Evolutionary conservation across 2,329 filamentous ascomycete species (phyloP).

Genomic region (Colletotrichum spaethianum): DNA sequence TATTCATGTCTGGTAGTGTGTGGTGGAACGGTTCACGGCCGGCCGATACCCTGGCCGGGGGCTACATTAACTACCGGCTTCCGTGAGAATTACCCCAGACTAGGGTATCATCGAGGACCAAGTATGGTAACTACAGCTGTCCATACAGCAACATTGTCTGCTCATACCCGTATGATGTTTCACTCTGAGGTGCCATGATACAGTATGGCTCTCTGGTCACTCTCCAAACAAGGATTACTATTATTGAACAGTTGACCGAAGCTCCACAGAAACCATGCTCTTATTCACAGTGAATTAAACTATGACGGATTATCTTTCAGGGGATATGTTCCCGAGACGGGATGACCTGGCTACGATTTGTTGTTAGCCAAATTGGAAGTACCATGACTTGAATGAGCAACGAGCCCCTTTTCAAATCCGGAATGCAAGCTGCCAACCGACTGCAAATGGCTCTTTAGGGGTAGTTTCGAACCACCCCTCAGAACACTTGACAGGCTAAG

Average conservation of each 20-base stretch:
- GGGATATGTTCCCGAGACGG: too few species aligned
- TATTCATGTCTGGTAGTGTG: constrained; percentile 11
- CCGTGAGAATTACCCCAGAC: constrained; percentile 28
- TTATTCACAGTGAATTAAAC: not conserved
- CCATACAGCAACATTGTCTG: not conserved
- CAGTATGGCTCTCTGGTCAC: not conserved
- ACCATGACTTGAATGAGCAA: too few species aligned
- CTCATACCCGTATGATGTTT: not conserved
- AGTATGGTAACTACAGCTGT: not conserved
- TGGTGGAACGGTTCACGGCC: constrained; percentile 24
- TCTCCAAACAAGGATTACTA: too few species aligned
- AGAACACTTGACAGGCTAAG: too few species aligned
- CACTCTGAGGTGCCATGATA: not conserved
- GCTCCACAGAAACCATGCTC: too few species aligned
- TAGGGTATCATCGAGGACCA: constrained; percentile 16
- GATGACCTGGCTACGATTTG: too few species aligned
- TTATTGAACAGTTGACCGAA: not conserved
- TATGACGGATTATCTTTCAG: not conserved
- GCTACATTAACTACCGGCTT: constrained; percentile 19
- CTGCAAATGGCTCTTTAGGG: too few species aligned
- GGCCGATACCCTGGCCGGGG: not conserved
- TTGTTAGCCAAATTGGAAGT: too few species aligned
- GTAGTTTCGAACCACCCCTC: too few species aligned
- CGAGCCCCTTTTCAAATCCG: too few species aligned
- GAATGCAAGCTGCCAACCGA: too few species aligned